Percentiles rank a stretch among this genome's conserved stretches.
Conservation (phyloP, 768 basidiomycete species). For the Calocybe cyanea region DNA sequence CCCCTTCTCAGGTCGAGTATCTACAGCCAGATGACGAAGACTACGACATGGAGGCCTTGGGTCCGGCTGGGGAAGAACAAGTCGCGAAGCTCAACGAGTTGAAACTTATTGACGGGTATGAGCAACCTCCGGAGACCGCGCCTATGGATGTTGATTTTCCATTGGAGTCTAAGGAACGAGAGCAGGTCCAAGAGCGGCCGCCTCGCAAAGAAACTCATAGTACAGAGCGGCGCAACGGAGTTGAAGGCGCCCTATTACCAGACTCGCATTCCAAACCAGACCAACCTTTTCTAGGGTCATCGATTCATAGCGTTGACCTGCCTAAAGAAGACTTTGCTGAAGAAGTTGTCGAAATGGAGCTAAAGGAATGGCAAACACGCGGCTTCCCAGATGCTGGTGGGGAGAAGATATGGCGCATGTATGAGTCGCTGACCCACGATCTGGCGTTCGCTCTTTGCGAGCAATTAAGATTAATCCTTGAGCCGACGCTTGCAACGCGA, state of each 20-base stretch:
- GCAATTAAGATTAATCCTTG: slow-evolving; percentile 93
- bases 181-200: slow-evolving; percentile 17
- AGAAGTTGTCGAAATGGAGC: slow-evolving; percentile 39
- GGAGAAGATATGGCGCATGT: slow-evolving; percentile 85
- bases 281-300: slow-evolving; percentile 16
- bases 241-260: slow-evolving; percentile 48
- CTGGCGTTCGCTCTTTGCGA: slow-evolving; percentile 92
- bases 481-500: slow-evolving; percentile 90
- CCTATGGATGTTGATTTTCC: slow-evolving; percentile 50
- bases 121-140: slow-evolving; percentile 23
- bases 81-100: slow-evolving; percentile 79
- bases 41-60: slow-evolving; percentile 84
- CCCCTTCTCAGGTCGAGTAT: slow-evolving; percentile 67
- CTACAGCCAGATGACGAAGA: slow-evolving; percentile 63
- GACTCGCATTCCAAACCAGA: slow-evolving; percentile 18
- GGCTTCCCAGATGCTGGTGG: slow-evolving; percentile 55
- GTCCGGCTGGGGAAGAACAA: slow-evolving; percentile 81
- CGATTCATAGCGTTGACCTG: slow-evolving; percentile 25
- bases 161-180: slow-evolving; percentile 22
- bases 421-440: slow-evolving; percentile 87
- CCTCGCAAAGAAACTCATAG: slow-evolving; percentile 23
- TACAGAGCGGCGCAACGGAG: slow-evolving; percentile 22
- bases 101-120: slow-evolving; percentile 63
- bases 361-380: slow-evolving; percentile 58
- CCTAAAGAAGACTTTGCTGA: slow-evolving; percentile 31